phyloP scores from a whole-genome alignment of 1,139 yeast species.

The Lodderomyces oxycetoniae region DNA sequence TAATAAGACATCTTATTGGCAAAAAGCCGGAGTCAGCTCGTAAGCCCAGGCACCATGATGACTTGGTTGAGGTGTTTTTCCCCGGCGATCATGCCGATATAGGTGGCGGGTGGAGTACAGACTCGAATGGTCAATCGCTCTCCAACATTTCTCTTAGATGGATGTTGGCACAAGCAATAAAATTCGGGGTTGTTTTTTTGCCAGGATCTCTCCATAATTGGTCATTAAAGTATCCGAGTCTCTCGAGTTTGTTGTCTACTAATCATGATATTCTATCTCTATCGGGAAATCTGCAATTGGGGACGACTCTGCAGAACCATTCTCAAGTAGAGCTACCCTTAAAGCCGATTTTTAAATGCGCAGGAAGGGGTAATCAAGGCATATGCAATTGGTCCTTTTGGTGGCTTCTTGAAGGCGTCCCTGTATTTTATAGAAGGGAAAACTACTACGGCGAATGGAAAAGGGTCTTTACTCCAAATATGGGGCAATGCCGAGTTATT shows the following conservation, averaged over 20 bases:
- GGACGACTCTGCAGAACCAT: neutral
- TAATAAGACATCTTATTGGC: slow-evolving; percentile 7
- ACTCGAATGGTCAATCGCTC: slow-evolving; percentile 22
- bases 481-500: slow-evolving; percentile 47
- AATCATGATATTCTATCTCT: neutral
- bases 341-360: slow-evolving; percentile 23
- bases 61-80: slow-evolving; percentile 49
- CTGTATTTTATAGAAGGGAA: slow-evolving; percentile 49
- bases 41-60: slow-evolving; percentile 5
- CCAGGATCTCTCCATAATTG: slow-evolving; percentile 35
- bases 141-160: slow-evolving; percentile 50
- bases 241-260: neutral
- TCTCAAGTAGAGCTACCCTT: neutral
- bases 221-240: slow-evolving; percentile 13
- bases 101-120: slow-evolving; percentile 59
- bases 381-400: slow-evolving; percentile 31
- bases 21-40: slow-evolving; percentile 7
- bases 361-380: slow-evolving; percentile 29
- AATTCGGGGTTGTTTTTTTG: slow-evolving; percentile 46
- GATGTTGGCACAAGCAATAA: slow-evolving; percentile 52
- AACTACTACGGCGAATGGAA: slow-evolving; percentile 45
- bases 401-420: slow-evolving; percentile 61
- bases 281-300: no score
- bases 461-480: slow-evolving; percentile 45
- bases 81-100: slow-evolving; percentile 65